A percentile compares a stretch with the other conserved stretches of the same genome.
These are phyloP conservation scores for Termitomyces sp. DNA, from an alignment of 768 basidiomycete species.

Conservation along the genomic window DNA sequence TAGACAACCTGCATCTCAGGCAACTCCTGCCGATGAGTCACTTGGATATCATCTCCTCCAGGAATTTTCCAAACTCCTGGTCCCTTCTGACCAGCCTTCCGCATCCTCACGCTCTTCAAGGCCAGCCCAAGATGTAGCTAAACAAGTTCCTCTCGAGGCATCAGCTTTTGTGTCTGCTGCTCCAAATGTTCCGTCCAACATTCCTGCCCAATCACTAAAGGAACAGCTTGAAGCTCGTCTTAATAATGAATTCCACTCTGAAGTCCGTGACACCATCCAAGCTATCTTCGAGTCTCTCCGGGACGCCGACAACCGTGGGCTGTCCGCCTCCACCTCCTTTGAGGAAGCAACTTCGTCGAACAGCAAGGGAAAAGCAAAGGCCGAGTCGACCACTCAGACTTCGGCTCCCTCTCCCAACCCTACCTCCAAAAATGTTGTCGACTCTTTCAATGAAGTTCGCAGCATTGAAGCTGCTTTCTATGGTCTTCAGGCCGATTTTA, in stretches of 20 bases:
- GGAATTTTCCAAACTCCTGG: slow-evolving; percentile 5
- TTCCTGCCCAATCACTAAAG: slow-evolving; percentile 15
- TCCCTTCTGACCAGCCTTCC: neutral
- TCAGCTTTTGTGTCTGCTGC: neutral
- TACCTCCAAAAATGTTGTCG: slow-evolving; percentile 24
- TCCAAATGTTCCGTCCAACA: neutral
- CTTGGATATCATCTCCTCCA: neutral
- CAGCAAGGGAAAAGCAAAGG: slow-evolving; percentile 36
- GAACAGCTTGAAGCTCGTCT: slow-evolving; percentile 28
- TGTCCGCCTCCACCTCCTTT: neutral
- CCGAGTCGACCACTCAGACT: slow-evolving; percentile 9
- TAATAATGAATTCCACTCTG: slow-evolving; percentile 23
- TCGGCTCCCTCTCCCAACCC: slow-evolving; percentile 8
- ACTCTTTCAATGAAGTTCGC: slow-evolving; percentile 34
- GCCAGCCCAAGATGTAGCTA: neutral
- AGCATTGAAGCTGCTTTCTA: slow-evolving; percentile 38
- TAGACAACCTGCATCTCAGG: neutral
- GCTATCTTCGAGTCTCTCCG: slow-evolving; percentile 32
- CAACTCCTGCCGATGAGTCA: neutral
- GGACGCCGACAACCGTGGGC: slow-evolving; percentile 10
- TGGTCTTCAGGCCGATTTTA: slow-evolving; percentile 31
- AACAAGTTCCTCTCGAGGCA: neutral
- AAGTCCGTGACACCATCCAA: slow-evolving; percentile 36
- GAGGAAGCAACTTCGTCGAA: neutral
- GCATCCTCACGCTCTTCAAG: neutral